Evolutionary conservation across 495 filamentous ascomycete species (phyloP).

Genomic region (Friedmanniomyces simplex): DNA sequence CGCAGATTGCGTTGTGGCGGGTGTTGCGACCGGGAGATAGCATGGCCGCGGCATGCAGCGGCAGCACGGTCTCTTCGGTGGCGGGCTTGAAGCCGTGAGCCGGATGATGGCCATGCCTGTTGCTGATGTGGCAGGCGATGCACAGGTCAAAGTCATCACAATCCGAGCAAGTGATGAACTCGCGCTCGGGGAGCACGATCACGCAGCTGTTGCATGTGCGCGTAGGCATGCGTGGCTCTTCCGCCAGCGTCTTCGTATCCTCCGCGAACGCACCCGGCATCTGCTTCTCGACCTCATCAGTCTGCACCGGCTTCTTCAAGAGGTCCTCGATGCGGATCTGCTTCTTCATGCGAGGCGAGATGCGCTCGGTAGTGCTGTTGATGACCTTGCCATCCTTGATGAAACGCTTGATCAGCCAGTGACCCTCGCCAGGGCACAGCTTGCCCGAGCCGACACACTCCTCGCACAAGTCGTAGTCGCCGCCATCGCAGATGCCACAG

Average conservation of each 20-base stretch:
- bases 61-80: constrained; percentile 45
- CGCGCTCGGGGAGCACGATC: constrained; percentile 57
- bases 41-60: constrained; percentile 46
- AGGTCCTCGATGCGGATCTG: not conserved
- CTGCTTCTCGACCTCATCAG: constrained; percentile 25
- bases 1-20: constrained; percentile 80
- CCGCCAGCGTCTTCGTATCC: constrained; percentile 29
- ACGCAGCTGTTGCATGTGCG: constrained; percentile 93
- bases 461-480: constrained; percentile 90
- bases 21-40: constrained; percentile 73
- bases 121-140: constrained; percentile 60
- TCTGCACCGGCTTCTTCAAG: constrained; percentile 27
- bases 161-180: constrained; percentile 72
- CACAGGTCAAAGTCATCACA: constrained; percentile 94
- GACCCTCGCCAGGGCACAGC: constrained; percentile 61
- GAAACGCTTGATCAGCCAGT: constrained; percentile 91
- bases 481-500: constrained; percentile 82
- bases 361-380: constrained; percentile 71
- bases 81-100: constrained; percentile 67
- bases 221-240: constrained; percentile 35
- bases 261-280: constrained; percentile 36
- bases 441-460: constrained; percentile 64
- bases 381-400: constrained; percentile 68
- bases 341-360: constrained; percentile 48
- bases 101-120: constrained; percentile 87